Evolutionary conservation across 208 protist genomes (phyloP).

Genomic region (Acanthamoeba divionensis): DNA sequence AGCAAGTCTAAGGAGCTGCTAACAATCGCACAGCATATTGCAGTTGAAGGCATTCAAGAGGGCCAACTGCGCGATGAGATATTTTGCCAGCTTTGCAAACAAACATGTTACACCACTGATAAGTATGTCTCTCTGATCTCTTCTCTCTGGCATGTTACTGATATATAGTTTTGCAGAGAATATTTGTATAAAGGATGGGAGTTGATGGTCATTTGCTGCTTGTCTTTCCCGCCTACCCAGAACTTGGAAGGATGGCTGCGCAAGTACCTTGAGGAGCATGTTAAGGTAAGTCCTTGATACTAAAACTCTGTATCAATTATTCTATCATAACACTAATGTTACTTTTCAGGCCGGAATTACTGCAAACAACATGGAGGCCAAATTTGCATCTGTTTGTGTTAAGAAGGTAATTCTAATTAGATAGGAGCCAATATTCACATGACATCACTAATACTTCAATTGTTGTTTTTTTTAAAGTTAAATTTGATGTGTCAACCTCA

Average conservation of each 20-base stretch:
- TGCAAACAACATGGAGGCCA: too few species aligned
- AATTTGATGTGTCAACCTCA: slow-evolving; percentile 35
- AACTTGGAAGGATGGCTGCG: slow-evolving; percentile 13
- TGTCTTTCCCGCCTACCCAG: slow-evolving; percentile 33
- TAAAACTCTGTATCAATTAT: too few species aligned
- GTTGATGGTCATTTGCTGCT: neutral
- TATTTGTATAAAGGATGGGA: slow-evolving; percentile 40
- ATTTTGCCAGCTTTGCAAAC: slow-evolving; percentile 46
- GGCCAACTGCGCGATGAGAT: slow-evolving; percentile 34
- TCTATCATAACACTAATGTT: too few species aligned
- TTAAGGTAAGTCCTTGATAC: too few species aligned
- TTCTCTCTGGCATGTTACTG: neutral
- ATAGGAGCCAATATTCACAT: too few species aligned
- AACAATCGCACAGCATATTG: slow-evolving; percentile 18
- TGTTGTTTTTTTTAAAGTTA: neutral
- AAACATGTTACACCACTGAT: slow-evolving; percentile 20
- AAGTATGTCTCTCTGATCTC: neutral
- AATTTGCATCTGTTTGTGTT: too few species aligned
- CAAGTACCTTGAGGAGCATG: neutral
- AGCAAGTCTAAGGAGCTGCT: neutral
- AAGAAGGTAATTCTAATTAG: too few species aligned
- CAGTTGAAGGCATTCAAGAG: neutral
- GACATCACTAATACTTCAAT: too few species aligned
- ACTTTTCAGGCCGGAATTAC: too few species aligned
- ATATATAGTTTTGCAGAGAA: neutral